phyloP scores from a whole-genome alignment of 2,329 filamentous ascomycete species.

The Rutstroemia sp. region DNA sequence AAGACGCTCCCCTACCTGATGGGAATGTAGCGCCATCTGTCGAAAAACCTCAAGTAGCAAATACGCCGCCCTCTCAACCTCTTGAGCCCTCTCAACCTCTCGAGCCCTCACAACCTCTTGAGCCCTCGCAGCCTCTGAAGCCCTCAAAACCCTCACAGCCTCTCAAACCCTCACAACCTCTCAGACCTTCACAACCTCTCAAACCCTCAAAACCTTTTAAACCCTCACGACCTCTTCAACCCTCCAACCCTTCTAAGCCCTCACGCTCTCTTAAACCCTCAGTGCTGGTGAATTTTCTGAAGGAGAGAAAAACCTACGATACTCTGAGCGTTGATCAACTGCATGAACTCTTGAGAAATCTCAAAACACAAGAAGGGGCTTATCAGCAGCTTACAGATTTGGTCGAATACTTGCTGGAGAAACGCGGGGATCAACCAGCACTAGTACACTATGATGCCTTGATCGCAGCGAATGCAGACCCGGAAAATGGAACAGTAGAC shows the following conservation, averaged over 20 bases:
- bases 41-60: background rate
- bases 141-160: no score
- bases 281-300: no score
- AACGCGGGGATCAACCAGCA: constrained; percentile 48
- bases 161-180: no score
- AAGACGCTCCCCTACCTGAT: background rate
- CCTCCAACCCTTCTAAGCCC: no score
- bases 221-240: no score
- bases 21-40: background rate
- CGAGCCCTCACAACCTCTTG: no score
- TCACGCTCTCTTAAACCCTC: no score
- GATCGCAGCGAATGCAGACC: constrained; percentile 62
- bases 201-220: no score
- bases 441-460: constrained; percentile 64
- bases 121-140: no score
- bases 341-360: constrained; percentile 40
- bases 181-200: no score
- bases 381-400: constrained; percentile 37
- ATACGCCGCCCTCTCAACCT: background rate
- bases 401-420: constrained; percentile 50
- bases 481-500: constrained; percentile 55
- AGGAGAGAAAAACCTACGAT: background rate
- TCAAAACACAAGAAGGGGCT: constrained; percentile 32
- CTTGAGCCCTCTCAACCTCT: no score
- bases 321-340: constrained; percentile 27